Evolutionary conservation across 2,329 filamentous ascomycete genomes (phyloP), one percentile per base, ranked within the genome.

Genomic region (Emmonsia crescens): DNA sequence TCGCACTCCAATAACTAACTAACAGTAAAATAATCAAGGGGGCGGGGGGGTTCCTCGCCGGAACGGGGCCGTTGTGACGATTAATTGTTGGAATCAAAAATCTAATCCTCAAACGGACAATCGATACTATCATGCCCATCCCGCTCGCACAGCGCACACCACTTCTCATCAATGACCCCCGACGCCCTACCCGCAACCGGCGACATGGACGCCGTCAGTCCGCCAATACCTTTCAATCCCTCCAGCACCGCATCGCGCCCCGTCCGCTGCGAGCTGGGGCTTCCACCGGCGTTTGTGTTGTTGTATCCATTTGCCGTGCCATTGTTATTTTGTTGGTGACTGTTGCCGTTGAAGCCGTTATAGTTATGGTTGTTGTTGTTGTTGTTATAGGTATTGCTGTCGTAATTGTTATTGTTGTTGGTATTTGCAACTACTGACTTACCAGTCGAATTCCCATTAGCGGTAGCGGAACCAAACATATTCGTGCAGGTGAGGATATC

Each of bases 101-200:
- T 63, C 29, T 67, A 77, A 74, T 95, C 91, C 76, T 96, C 92
- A 75, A 96, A 89, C 14, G 92, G 91, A 75, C 92, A 96, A 74
- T 95, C 91, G 64, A 96, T 92, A 71, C 93, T 96, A 75, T 96
- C 89, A 73, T 99, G 94, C 16, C 94, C 94, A 70, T 99, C 94
- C 64, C 90, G 85, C 79, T 99, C 94, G 73, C 94, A 99, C 52
- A 97, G 80, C 19, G 94, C 94, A 75, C 94, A 99, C 94, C 94
- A 99, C 77, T 96, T 96, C 60, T 87, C 84, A 69, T 97, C 91
- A 66, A 93, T 81, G 55, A 89, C 78, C 0, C 89, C 88, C 61
- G 86, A 91, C 66, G 87, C 85, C 77, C 91, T 93, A 59, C 89
- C 89, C 4, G 89, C 87, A 29, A 90, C 82, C 1, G 89, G 86